phyloP scores from a whole-genome alignment of 352 stramenopile species.

The Blastocystis sp. region DNA sequence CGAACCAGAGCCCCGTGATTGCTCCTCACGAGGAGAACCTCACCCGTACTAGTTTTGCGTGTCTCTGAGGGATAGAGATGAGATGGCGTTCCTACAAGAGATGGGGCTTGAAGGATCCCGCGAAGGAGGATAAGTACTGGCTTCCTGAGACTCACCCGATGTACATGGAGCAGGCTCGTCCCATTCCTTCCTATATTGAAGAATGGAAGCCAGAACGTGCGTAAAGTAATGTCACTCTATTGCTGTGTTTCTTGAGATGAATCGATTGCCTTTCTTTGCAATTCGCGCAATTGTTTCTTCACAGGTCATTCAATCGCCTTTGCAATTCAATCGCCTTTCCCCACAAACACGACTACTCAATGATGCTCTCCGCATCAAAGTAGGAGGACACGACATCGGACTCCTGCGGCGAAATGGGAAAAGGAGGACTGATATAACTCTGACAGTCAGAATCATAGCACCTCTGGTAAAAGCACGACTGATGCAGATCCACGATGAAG shows the following conservation, averaged over 20 bases:
- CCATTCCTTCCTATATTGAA: slow-evolving; percentile 27
- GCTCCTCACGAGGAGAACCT: slow-evolving; percentile 73
- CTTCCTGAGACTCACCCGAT: slow-evolving; percentile 36
- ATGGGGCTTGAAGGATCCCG: slow-evolving; percentile 66
- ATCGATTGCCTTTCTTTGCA: too few species aligned
- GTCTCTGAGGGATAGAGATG: slow-evolving; percentile 26
- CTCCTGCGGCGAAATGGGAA: neutral
- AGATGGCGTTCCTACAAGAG: slow-evolving; percentile 62
- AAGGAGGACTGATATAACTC: neutral
- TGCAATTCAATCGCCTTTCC: neutral
- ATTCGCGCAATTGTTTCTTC: too few species aligned
- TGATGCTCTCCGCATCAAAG: neutral
- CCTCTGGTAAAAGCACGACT: slow-evolving; percentile 22
- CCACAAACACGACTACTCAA: neutral
- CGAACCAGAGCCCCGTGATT: slow-evolving; percentile 53
- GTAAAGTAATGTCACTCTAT: slow-evolving; percentile 60
- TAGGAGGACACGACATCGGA: neutral
- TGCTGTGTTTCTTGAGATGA: too few species aligned
- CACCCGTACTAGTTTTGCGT: neutral
- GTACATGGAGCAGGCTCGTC: slow-evolving; percentile 56
- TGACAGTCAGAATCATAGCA: slow-evolving; percentile 41
- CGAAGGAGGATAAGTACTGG: slow-evolving; percentile 56
- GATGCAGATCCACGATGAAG: slow-evolving; percentile 46
- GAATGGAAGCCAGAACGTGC: slow-evolving; percentile 34
- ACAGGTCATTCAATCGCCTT: slow-evolving; percentile 12